phyloP scores from a whole-genome alignment of 345 rosid species.

The Eucalyptus viminalis region DNA sequence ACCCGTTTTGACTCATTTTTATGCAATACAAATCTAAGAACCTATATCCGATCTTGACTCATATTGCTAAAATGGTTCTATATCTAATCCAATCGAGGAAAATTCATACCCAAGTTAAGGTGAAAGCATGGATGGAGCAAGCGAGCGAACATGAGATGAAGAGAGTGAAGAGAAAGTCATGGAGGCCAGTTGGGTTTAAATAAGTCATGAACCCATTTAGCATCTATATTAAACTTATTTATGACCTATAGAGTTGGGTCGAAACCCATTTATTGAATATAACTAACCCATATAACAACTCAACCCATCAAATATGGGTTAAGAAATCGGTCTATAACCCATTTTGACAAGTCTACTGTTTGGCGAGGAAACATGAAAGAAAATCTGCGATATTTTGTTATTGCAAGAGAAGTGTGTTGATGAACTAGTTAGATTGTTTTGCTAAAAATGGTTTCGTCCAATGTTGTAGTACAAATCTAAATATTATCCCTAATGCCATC shows the following conservation, averaged over 20 bases:
- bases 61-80: neutral
- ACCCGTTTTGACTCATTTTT: too few species aligned
- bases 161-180: neutral
- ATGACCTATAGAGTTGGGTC: neutral
- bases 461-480: neutral
- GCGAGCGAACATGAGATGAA: neutral
- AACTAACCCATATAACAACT: neutral
- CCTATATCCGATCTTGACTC: neutral
- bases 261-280: neutral
- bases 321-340: neutral
- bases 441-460: neutral
- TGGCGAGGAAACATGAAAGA: neutral
- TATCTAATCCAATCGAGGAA: neutral
- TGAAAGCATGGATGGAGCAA: neutral
- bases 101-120: neutral
- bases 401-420: neutral
- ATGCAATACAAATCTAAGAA: too few species aligned
- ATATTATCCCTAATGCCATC: neutral
- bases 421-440: neutral
- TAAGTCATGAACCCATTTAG: neutral
- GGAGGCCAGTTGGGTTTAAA: neutral
- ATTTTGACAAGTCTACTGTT: neutral
- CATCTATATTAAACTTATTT: neutral
- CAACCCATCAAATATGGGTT: neutral
- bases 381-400: neutral